phyloP scores from a whole-genome alignment of 1,284 basidiomycete genomes.

The Melampsora americana region DNA sequence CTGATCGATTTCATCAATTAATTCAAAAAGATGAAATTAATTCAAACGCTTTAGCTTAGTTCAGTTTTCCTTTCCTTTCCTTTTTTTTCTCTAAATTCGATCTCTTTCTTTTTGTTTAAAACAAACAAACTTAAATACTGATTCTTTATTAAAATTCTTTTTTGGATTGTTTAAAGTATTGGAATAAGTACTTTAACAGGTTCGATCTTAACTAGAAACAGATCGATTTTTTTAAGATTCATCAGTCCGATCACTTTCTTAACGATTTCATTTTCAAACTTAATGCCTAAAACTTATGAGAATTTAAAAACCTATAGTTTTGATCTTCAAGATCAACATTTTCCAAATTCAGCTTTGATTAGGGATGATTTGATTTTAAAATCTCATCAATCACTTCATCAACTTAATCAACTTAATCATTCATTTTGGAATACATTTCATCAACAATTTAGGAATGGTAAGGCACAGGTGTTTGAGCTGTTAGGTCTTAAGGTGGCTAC shows the following conservation, averaged over 20 bases:
- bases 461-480: too few relatives aligned
- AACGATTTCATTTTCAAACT: slow-evolving; percentile 27
- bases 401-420: too few relatives aligned
- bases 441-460: too few relatives aligned
- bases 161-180: slow-evolving; percentile 10
- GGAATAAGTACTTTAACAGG: slow-evolving; percentile 42
- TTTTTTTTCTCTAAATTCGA: not conserved
- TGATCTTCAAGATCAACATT: slow-evolving; percentile 41
- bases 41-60: slow-evolving; percentile 28
- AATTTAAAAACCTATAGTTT: slow-evolving; percentile 40
- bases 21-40: slow-evolving; percentile 30
- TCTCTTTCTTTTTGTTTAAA: not conserved
- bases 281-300: slow-evolving; percentile 24
- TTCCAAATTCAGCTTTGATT: slow-evolving; percentile 29
- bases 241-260: slow-evolving; percentile 33
- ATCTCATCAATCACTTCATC: too few relatives aligned
- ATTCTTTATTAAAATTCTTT: not conserved
- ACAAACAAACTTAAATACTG: too few relatives aligned
- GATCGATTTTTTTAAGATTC: slow-evolving; percentile 37
- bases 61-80: not conserved
- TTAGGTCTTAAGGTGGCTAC: too few relatives aligned
- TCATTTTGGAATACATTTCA: too few relatives aligned
- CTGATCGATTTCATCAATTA: slow-evolving; percentile 10
- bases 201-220: slow-evolving; percentile 38
- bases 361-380: slow-evolving; percentile 20